phyloP scores from a whole-genome alignment of 1,139 yeast genomes.

The Hanseniaspora sp. region DNA sequence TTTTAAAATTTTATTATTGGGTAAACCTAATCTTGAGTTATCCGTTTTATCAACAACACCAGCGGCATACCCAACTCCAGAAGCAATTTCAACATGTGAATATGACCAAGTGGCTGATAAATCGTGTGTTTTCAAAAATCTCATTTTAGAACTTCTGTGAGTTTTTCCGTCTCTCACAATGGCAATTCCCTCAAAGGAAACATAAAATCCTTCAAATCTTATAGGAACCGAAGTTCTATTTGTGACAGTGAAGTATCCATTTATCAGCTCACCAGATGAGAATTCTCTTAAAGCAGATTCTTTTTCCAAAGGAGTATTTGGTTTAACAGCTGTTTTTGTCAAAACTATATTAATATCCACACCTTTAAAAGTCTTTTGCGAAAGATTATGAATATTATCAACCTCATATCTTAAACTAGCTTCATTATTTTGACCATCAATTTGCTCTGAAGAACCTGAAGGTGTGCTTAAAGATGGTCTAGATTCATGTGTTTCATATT shows the following conservation, averaged over 20 bases:
- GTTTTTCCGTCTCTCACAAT: constrained; percentile 27
- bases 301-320: constrained; percentile 25
- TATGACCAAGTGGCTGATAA: constrained; percentile 36
- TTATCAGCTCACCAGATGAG: constrained; percentile 44
- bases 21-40: constrained; percentile 42
- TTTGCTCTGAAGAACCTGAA: not conserved
- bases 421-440: not conserved
- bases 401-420: constrained; percentile 18
- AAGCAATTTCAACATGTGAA: constrained; percentile 30
- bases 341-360: constrained; percentile 31
- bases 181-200: constrained; percentile 44
- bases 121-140: constrained; percentile 36
- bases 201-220: constrained; percentile 48
- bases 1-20: constrained; percentile 39
- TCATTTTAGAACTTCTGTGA: constrained; percentile 28
- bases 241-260: constrained; percentile 41
- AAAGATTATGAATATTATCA: constrained; percentile 31
- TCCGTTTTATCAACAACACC: constrained; percentile 39
- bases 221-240: constrained; percentile 36
- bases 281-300: constrained; percentile 38
- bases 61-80: constrained; percentile 41
- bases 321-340: constrained; percentile 31
- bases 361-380: constrained; percentile 25
- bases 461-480: not conserved
- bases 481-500: not conserved